Conservation (phyloP, 1,139 yeast species). For the Geotrichum fermentans region DNA sequence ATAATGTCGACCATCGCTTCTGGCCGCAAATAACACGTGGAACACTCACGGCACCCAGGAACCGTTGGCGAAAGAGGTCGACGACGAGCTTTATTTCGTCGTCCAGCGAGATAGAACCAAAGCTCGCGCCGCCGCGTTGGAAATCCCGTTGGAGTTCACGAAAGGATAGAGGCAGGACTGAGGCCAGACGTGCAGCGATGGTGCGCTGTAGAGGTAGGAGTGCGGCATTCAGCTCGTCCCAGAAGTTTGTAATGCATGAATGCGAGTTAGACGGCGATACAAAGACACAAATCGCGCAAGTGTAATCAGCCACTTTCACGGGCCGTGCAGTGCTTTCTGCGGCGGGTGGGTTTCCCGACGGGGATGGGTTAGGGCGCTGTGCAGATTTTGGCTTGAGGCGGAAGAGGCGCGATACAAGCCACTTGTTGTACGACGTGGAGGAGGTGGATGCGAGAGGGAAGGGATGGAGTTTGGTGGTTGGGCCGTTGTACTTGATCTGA, state of each 20-base stretch:
- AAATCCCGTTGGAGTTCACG: constrained; percentile 7
- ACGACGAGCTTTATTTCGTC: constrained; percentile 23
- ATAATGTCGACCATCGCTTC: constrained; percentile 29
- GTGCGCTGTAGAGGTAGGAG: constrained; percentile 27
- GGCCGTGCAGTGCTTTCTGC: background rate
- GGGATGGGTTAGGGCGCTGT: background rate
- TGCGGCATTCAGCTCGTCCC: constrained; percentile 31
- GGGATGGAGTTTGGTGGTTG: constrained; percentile 18
- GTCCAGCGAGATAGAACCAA: constrained; percentile 20
- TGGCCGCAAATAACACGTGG: constrained; percentile 35
- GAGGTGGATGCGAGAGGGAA: constrained; percentile 9
- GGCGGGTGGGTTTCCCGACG: background rate
- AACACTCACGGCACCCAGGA: constrained; percentile 26
- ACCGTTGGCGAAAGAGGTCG: constrained; percentile 26
- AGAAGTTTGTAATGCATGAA: constrained; percentile 25
- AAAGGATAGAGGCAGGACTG: constrained; percentile 20
- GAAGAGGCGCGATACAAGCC: constrained; percentile 16
- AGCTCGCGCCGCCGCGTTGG: background rate
- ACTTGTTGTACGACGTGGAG: background rate
- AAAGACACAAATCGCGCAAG: constrained; percentile 28
- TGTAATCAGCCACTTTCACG: constrained; percentile 9
- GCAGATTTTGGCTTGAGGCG: constrained; percentile 1
- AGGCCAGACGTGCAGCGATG: constrained; percentile 21
- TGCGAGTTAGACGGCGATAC: constrained; percentile 25
- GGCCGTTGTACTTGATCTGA: constrained; percentile 14